Evolutionary conservation across 208 protist genomes (phyloP).

Genomic region (Perkinsela sp.): DNA sequence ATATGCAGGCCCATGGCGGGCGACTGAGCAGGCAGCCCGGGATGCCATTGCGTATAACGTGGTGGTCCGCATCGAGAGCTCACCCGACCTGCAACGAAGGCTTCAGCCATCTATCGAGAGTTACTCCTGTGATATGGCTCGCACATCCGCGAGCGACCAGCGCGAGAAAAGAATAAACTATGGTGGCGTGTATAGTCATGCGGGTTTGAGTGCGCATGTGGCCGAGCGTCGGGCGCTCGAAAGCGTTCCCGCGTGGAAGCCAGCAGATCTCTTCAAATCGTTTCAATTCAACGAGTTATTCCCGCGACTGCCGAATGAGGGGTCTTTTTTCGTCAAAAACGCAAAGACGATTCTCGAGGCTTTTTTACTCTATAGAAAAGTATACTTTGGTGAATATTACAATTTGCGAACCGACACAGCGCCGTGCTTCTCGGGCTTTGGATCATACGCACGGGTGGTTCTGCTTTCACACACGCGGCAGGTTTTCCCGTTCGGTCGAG

Average conservation of each 20-base stretch:
- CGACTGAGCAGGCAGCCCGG: background rate
- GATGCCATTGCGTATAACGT: background rate
- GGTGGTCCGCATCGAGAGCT: background rate
- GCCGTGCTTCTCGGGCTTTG: background rate
- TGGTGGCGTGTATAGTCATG: background rate
- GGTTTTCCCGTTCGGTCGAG: background rate
- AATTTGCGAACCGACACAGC: background rate
- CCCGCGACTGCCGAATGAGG: background rate
- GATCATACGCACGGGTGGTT: background rate
- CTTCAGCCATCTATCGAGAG: background rate
- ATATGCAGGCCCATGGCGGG: background rate
- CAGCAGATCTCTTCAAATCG: too few relatives aligned
- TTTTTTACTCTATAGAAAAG: background rate
- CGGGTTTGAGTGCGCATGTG: background rate
- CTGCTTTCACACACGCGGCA: background rate
- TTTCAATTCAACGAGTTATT: background rate
- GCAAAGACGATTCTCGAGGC: background rate
- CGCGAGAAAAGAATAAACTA: background rate
- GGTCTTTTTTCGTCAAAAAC: background rate
- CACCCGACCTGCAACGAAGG: background rate
- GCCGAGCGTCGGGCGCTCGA: background rate
- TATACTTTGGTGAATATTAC: background rate
- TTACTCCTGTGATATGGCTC: background rate
- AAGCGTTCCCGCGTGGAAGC: too few relatives aligned
- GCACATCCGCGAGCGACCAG: background rate